Percentiles rank a stretch among this genome's conserved stretches.
phyloP scores from a whole-genome alignment of 257 asterid genomes.

The Cruciata laevipes region DNA sequence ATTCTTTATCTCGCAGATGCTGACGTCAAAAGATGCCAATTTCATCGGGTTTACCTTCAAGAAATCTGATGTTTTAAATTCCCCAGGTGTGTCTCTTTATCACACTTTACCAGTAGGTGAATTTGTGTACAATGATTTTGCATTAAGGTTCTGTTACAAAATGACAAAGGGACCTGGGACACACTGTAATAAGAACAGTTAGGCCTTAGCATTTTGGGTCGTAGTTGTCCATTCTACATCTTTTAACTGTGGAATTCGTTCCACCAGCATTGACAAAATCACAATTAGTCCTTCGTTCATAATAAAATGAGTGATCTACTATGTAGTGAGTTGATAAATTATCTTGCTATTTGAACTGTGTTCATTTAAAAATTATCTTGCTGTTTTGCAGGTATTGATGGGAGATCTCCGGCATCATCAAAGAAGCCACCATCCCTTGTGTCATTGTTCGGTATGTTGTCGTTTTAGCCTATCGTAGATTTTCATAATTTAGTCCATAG shows the following conservation, averaged over 20 bases:
- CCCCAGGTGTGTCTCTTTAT: constrained; percentile 50
- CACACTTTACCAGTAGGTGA: not conserved
- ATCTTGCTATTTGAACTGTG: no score
- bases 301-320: not conserved
- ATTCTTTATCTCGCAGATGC: constrained; percentile 51
- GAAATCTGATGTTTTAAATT: constrained; percentile 78
- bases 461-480: not conserved
- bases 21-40: constrained; percentile 88
- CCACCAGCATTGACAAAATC: not conserved
- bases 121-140: not conserved
- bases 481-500: not conserved
- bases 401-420: constrained; percentile 42
- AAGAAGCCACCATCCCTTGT: constrained; percentile 70
- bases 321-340: not conserved
- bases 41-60: constrained; percentile 93
- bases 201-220: not conserved
- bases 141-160: not conserved
- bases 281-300: not conserved
- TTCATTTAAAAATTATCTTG: not conserved
- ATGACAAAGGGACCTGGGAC: not conserved
- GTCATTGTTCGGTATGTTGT: constrained; percentile 57
- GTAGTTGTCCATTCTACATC: not conserved
- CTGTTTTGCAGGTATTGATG: constrained; percentile 46
- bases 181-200: not conserved
- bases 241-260: not conserved